phyloP scores from a whole-genome alignment of 495 filamentous ascomycete species.

The Annulohypoxylon stygium region DNA sequence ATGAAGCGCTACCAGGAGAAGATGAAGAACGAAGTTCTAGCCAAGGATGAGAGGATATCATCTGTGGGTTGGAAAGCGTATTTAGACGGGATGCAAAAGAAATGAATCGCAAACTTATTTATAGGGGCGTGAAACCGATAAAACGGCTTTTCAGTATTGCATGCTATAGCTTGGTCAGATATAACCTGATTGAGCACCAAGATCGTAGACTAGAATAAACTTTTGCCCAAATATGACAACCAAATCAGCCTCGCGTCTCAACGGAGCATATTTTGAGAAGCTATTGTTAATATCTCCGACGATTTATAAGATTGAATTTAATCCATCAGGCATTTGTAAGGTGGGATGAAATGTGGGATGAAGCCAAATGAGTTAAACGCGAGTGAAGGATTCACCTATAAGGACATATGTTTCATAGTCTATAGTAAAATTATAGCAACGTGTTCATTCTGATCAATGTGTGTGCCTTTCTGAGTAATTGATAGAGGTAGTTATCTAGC shows the following conservation, averaged over 20 bases:
- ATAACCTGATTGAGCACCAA: background rate
- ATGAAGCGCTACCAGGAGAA: slow-evolving; percentile 75
- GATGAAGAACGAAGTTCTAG: slow-evolving; percentile 73
- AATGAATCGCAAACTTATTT: background rate
- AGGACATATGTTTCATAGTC: too few species aligned
- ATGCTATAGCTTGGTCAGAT: background rate
- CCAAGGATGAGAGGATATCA: slow-evolving; percentile 75
- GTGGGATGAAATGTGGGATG: too few species aligned
- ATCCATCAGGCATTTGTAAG: too few species aligned
- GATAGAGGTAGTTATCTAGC: too few species aligned
- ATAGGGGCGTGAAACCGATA: background rate
- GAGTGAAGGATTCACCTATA: too few species aligned
- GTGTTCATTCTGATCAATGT: too few species aligned
- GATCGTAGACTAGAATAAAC: too few species aligned
- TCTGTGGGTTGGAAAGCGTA: slow-evolving; percentile 80
- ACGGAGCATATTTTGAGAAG: background rate
- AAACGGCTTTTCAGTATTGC: background rate
- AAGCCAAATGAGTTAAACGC: too few species aligned
- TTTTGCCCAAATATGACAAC: background rate
- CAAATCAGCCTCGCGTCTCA: background rate
- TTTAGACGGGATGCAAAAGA: slow-evolving; percentile 47
- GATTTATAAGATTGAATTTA: too few species aligned
- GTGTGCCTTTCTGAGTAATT: too few species aligned
- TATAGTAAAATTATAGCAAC: too few species aligned
- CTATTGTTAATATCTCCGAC: background rate